Conservation (phyloP, 2,329 filamentous ascomycete genomes). For the Cladosporium halotolerans region DNA sequence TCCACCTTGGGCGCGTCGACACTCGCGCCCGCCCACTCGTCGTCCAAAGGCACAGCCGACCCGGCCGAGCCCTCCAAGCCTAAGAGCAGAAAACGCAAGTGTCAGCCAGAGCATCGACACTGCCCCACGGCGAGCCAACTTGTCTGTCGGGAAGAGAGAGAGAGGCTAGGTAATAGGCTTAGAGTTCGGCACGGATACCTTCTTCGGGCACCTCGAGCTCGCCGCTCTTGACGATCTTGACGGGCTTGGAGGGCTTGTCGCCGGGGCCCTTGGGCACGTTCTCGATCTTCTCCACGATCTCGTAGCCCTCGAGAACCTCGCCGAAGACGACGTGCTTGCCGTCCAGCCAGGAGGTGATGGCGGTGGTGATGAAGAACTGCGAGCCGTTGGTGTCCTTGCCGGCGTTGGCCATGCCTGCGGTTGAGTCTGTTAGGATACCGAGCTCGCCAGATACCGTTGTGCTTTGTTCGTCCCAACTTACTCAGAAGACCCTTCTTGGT, state of each 20-base stretch:
- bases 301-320: constrained; percentile 80
- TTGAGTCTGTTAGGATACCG: neutral
- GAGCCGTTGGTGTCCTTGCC: constrained; percentile 82
- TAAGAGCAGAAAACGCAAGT: constrained; percentile 23
- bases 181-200: constrained; percentile 91
- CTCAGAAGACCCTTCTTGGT: constrained; percentile 73
- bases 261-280: constrained; percentile 57
- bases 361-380: constrained; percentile 88
- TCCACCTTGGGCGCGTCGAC: constrained; percentile 12
- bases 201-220: constrained; percentile 76
- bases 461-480: constrained; percentile 30
- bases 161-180: constrained; percentile 34
- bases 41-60: constrained; percentile 34
- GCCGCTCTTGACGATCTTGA: constrained; percentile 79
- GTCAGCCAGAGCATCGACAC: constrained; percentile 11
- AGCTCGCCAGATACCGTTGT: neutral
- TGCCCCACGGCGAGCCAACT: constrained; percentile 9
- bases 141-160: neutral
- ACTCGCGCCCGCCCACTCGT: constrained; percentile 23
- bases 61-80: constrained; percentile 41
- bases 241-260: constrained; percentile 61
- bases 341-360: constrained; percentile 74
- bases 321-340: constrained; percentile 82
- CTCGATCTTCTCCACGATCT: constrained; percentile 74
- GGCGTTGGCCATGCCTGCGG: constrained; percentile 70